These are phyloP conservation scores for Helianthus tuberosus DNA, from an alignment of 129 eudicot species.

Conservation along the genomic window DNA sequence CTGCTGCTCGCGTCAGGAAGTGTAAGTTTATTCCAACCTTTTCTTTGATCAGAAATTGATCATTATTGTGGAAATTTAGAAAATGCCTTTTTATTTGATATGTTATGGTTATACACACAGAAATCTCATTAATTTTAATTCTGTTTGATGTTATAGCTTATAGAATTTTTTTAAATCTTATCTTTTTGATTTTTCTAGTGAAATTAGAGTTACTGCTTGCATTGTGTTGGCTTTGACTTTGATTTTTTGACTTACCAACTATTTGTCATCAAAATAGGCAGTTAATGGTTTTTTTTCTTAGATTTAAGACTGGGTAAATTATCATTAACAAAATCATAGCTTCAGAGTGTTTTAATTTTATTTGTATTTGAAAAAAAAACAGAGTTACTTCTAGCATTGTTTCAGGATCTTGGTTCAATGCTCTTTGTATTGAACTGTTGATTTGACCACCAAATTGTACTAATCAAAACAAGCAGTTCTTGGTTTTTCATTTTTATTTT, in stretches of 20 bases:
- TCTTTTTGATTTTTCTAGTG: not conserved
- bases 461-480: not conserved
- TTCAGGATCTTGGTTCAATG: not conserved
- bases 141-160: not conserved
- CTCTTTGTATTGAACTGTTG: not conserved
- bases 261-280: no score
- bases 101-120: not conserved
- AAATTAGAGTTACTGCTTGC: not conserved
- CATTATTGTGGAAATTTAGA: not conserved
- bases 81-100: not conserved
- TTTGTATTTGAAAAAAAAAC: no score
- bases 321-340: no score
- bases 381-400: not conserved
- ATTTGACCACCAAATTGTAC: not conserved
- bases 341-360: no score
- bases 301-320: not conserved
- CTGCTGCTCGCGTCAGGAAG: conserved; percentile 57
- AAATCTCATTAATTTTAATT: not conserved
- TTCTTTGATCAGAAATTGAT: not conserved
- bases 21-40: conserved; percentile 21
- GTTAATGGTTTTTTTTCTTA: no score
- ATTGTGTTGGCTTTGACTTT: no score
- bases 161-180: not conserved
- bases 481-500: no score
- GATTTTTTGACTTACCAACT: no score